A percentile compares a stretch with the other conserved stretches of the same genome.
These are phyloP conservation scores for Tephrocybe rancida DNA, from an alignment of 768 basidiomycete genomes.

Conservation along the genomic window DNA sequence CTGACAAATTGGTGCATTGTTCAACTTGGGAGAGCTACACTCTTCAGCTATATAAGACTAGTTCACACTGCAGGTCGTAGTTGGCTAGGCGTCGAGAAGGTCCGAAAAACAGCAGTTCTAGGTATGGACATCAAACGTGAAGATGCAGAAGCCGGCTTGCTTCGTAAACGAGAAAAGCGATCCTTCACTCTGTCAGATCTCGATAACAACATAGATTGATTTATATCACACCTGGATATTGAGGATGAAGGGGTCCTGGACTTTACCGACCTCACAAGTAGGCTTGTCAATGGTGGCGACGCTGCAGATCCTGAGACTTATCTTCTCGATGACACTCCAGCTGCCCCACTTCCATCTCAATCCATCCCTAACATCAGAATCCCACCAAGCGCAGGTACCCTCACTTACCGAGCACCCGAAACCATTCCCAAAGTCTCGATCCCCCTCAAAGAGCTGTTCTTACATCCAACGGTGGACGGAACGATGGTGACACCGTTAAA, in stretches of 20 bases:
- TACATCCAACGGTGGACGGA: background rate
- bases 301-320: background rate
- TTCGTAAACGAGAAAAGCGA: background rate
- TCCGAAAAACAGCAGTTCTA: slow-evolving; percentile 19
- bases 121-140: slow-evolving; percentile 22
- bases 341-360: too few relatives aligned
- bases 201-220: background rate
- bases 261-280: background rate
- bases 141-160: slow-evolving; percentile 6
- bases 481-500: background rate
- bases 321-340: background rate
- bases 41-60: slow-evolving; percentile 30
- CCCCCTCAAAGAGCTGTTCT: background rate
- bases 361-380: too few relatives aligned
- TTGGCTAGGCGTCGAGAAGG: slow-evolving; percentile 18
- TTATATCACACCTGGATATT: background rate
- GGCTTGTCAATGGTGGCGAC: background rate
- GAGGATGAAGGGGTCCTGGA: background rate
- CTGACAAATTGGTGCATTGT: too few relatives aligned
- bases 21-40: slow-evolving; percentile 30
- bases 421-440: background rate
- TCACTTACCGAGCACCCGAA: too few relatives aligned
- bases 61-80: slow-evolving; percentile 22
- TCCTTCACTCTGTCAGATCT: background rate
- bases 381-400: too few relatives aligned